Percentiles rank a stretch among this genome's conserved stretches.
phyloP scores from a whole-genome alignment of 2,329 filamentous ascomycete species.

The Paecilomyces niveus region DNA sequence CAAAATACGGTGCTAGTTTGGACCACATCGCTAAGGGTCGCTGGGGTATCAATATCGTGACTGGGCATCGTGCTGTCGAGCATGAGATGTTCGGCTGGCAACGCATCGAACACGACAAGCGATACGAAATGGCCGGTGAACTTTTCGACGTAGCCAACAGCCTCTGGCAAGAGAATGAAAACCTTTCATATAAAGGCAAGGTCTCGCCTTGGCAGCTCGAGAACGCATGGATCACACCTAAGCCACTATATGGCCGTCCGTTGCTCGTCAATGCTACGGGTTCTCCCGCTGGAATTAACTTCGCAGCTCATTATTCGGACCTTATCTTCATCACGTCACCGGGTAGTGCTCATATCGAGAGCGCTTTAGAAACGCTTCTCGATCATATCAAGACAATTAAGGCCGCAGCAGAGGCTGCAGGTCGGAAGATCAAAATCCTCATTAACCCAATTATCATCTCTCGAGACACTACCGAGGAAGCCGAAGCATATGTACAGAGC shows the following conservation, averaged over 20 bases:
- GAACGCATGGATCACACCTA: conserved; percentile 17
- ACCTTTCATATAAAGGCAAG: conserved; percentile 13
- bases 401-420: conserved; percentile 10
- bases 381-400: conserved; percentile 15
- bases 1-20: conserved; percentile 15
- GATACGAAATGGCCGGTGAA: conserved; percentile 16
- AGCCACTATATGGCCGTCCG: conserved; percentile 13
- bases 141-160: conserved; percentile 16
- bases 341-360: conserved; percentile 13
- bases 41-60: conserved; percentile 19
- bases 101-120: conserved; percentile 17
- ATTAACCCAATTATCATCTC: conserved; percentile 16
- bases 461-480: conserved; percentile 13
- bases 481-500: conserved; percentile 11
- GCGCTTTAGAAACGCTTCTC: conserved; percentile 14
- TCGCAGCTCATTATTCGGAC: conserved; percentile 13
- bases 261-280: conserved; percentile 15
- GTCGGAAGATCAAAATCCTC: conserved; percentile 12
- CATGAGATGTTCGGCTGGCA: conserved; percentile 18
- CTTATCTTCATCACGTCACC: conserved; percentile 17
- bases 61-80: conserved; percentile 14
- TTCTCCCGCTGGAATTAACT: conserved; percentile 15
- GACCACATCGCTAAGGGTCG: conserved; percentile 17
- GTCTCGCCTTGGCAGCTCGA: conserved; percentile 12
- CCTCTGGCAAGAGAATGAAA: conserved; percentile 16